Evolutionary conservation across 1,139 yeast species (phyloP), one percentile per base, ranked within the genome.

Genomic region (Barnettozyma hawaiiensis): DNA sequence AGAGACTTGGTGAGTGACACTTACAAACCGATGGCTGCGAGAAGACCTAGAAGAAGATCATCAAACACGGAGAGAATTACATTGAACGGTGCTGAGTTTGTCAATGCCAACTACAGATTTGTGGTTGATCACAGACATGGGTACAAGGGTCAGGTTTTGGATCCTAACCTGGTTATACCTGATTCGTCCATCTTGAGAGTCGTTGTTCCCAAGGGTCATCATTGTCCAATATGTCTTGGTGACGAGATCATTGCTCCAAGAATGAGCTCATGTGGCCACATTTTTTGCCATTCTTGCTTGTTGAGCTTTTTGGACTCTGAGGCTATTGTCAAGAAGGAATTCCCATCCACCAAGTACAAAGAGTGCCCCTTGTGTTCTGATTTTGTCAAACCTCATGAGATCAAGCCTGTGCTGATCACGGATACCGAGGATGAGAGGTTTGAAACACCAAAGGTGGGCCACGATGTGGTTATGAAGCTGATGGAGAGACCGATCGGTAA

Each of bases 191-290:
- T 92, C 5, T 65, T 83, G 31, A 70, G 96, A 42, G 86, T 92
- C 4, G 62, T 87, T 18, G 82, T 78, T 1, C 85, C 94, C 11
- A 76, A 72, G 50, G 85, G 89, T 12, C 76, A 81, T 43, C 77
- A 81, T 41, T 94, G 99, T 60, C 97, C 98, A 1, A 92, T 94
- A 29, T 94, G 99, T 60, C 69, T 92, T 15, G 75, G 83, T 26
- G 95, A 85, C 43, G 82, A 80, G 18, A 85, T 92, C 9, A 75
- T 85, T 31, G 97, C 97, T 0, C 97, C 98, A 2, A 69, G 97
- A 44, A 94, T 94, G 97, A 78, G 89, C 26, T 75, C 81, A 15
- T 94, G 99, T 66, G 98, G 99, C 4, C 99, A 94, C 59, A 74
- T 89, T 12, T 75, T 92, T 57, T 94, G 99, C 59, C 72, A 79